These are phyloP conservation scores for Saccharomycopsis amapae DNA, from an alignment of 805 yeast species.

Conservation along the genomic window DNA sequence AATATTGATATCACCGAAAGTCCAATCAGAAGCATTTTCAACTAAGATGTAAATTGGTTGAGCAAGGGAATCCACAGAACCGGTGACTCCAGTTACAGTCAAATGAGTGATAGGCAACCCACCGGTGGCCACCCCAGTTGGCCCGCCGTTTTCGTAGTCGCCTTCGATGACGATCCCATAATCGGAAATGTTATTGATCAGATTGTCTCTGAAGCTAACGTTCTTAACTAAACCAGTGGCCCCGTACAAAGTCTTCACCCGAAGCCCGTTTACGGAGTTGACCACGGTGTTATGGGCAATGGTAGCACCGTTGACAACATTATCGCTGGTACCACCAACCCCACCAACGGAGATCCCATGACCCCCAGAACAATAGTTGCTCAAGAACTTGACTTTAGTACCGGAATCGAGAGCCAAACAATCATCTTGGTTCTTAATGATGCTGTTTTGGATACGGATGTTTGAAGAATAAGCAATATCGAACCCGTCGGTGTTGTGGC, in stretches of 20 bases:
- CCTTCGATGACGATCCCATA: slow-evolving; percentile 23
- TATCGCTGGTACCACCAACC: slow-evolving; percentile 22
- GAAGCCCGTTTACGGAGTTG: slow-evolving; percentile 20
- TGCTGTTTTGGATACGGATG: slow-evolving; percentile 16
- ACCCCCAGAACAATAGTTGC: slow-evolving; percentile 21
- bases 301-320: slow-evolving; percentile 16
- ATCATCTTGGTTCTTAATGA: slow-evolving; percentile 22
- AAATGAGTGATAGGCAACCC: slow-evolving; percentile 22
- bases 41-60: slow-evolving; percentile 19
- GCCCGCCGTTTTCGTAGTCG: slow-evolving; percentile 18
- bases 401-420: slow-evolving; percentile 23
- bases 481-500: slow-evolving; percentile 23
- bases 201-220: slow-evolving; percentile 16
- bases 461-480: slow-evolving; percentile 18
- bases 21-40: slow-evolving; percentile 21
- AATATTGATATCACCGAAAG: slow-evolving; percentile 11
- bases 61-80: slow-evolving; percentile 19
- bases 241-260: slow-evolving; percentile 22
- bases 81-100: slow-evolving; percentile 16
- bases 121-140: slow-evolving; percentile 21
- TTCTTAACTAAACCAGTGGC: slow-evolving; percentile 21
- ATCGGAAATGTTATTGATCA: slow-evolving; percentile 6
- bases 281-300: slow-evolving; percentile 13
- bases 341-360: slow-evolving; percentile 24
- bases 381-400: slow-evolving; percentile 17